A percentile compares a stretch with the other conserved stretches of the same genome.
phyloP scores from a whole-genome alignment of 371 early-diverging fungal species.

The Rhizopus sp. region DNA sequence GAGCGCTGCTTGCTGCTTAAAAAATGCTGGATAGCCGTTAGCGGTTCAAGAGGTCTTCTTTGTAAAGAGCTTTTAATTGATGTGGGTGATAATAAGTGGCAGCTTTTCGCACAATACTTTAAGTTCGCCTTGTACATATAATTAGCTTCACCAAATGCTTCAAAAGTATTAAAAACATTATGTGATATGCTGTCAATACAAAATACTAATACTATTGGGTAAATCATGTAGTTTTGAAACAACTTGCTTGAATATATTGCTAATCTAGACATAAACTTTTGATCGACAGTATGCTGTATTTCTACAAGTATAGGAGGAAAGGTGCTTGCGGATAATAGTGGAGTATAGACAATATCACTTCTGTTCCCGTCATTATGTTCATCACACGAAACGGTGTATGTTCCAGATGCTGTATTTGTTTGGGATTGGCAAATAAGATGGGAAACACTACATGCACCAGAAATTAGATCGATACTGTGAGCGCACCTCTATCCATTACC shows the following conservation, averaged over 20 bases:
- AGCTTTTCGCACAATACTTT: slow-evolving; percentile 5
- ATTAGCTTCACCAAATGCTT: background rate
- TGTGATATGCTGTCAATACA: slow-evolving; percentile 3
- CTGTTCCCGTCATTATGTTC: slow-evolving; percentile 3
- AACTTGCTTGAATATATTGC: slow-evolving; percentile 4
- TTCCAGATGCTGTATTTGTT: slow-evolving; percentile 1
- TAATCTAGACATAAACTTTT: slow-evolving; percentile 9
- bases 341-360: slow-evolving; percentile 6
- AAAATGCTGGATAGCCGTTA: slow-evolving; percentile 8
- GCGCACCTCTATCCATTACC: too few species aligned
- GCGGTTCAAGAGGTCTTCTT: slow-evolving; percentile 3
- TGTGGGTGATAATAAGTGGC: slow-evolving; percentile 7
- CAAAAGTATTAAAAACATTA: slow-evolving; percentile 5
- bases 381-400: slow-evolving; percentile 4
- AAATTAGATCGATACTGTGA: too few species aligned
- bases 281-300: slow-evolving; percentile 5
- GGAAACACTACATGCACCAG: too few species aligned
- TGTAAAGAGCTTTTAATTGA: slow-evolving; percentile 4
- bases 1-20: slow-evolving; percentile 5
- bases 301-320: slow-evolving; percentile 14
- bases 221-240: background rate
- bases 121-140: slow-evolving; percentile 2
- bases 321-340: background rate
- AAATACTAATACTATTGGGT: slow-evolving; percentile 9
- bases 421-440: slow-evolving; percentile 6